phyloP scores from a whole-genome alignment of 805 yeast species.

The Candida morakotiae region DNA sequence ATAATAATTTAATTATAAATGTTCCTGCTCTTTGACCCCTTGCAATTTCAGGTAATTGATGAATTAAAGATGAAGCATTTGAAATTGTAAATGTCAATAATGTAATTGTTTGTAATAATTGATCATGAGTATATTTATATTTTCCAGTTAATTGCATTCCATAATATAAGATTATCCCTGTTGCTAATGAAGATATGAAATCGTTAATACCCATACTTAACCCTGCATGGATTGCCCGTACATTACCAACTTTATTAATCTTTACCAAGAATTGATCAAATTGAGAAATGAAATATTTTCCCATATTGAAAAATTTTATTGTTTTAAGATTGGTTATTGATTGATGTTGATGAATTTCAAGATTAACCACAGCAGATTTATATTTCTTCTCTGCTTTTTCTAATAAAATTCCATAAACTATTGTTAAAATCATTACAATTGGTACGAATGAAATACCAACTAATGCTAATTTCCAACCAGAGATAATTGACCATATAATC shows the following conservation, averaged over 20 bases:
- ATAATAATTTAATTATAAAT: slow-evolving; percentile 35
- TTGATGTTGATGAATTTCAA: slow-evolving; percentile 54
- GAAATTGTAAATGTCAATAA: slow-evolving; percentile 70
- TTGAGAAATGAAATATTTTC: slow-evolving; percentile 39
- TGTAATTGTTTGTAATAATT: slow-evolving; percentile 65
- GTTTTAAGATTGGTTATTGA: slow-evolving; percentile 58
- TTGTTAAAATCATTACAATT: slow-evolving; percentile 48
- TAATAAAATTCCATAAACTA: slow-evolving; percentile 47
- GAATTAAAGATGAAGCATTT: slow-evolving; percentile 54
- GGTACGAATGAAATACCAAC: slow-evolving; percentile 81
- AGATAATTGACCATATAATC: slow-evolving; percentile 67
- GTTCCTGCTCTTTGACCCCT: slow-evolving; percentile 76
- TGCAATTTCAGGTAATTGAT: slow-evolving; percentile 72
- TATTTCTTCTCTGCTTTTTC: slow-evolving; percentile 57
- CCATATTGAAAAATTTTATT: slow-evolving; percentile 54
- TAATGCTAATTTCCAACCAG: slow-evolving; percentile 85
- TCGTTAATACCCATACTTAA: slow-evolving; percentile 59
- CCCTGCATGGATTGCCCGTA: slow-evolving; percentile 60
- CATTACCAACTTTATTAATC: slow-evolving; percentile 38
- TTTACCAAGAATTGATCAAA: slow-evolving; percentile 26
- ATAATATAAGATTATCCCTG: slow-evolving; percentile 71
- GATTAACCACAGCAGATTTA: slow-evolving; percentile 48
- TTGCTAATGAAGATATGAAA: slow-evolving; percentile 54
- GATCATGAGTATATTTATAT: slow-evolving; percentile 51
- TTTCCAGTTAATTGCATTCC: slow-evolving; percentile 70